Evolutionary conservation across 495 filamentous ascomycete species (phyloP), one percentile per base, ranked within the genome.

Genomic region (Penicillium antarcticum): DNA sequence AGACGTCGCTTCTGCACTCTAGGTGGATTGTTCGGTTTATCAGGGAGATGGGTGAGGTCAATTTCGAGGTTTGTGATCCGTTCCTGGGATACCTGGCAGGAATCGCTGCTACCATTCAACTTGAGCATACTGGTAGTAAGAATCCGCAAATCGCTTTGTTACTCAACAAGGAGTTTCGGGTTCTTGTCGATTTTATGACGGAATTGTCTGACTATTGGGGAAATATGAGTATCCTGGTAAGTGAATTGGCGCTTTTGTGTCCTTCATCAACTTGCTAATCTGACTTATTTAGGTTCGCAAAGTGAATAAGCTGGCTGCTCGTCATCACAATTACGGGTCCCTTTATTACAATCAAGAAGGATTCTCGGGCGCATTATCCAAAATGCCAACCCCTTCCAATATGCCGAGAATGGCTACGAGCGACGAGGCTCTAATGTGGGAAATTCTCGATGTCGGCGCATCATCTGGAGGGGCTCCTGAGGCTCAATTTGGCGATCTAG

Each of bases 341-440:
- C 46, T 67, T 1, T 67, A 65, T 21, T 67, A 65, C 26, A 67
- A 60, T 21, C 64, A 67, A 19, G 64, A 65, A 5, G 52, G 61
- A 1, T 67, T 51, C 19, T 62, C 64, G 0, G 64, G 64, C 0
- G 56, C 49, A 4, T 42, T 65, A 7, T 55, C 61, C 2, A 61
- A 45, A 21, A 67, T 67, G 61, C 56, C 61, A 9, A 67, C 64
- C 6, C 52, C 64, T 0, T 60, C 61, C 3, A 67, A 58, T 35
- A 51, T 67, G 17, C 64, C 64, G 1, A 37, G 57, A 17, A 65
- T 67, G 64, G 65, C 64, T 0, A 16, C 24, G 2, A 51, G 60
- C 34, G 64, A 67, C 32, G 64, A 67, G 35, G 40, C 45, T 23
- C 42, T 67, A 5, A 62, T 65, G 64, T 67, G 64, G 64, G 56